phyloP scores from a whole-genome alignment of 2,329 filamentous ascomycete genomes.

The Claviceps maximensis region DNA sequence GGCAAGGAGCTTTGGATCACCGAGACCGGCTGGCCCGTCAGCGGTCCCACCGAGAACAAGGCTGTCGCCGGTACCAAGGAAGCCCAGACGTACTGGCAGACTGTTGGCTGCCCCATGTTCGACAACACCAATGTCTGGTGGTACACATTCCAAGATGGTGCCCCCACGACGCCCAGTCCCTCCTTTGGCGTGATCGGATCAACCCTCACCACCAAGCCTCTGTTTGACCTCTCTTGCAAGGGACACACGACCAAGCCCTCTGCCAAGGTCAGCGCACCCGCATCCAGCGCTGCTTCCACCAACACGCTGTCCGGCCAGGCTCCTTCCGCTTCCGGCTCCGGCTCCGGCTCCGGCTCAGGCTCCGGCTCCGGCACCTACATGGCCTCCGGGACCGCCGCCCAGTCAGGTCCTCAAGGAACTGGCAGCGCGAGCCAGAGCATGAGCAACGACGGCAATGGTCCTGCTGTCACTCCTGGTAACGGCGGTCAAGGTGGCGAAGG shows the following conservation, averaged over 20 bases:
- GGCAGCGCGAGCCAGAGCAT: no score
- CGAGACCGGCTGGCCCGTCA: constrained; percentile 78
- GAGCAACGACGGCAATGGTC: no score
- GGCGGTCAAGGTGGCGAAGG: no score
- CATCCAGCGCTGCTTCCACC: no score
- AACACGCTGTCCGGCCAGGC: no score
- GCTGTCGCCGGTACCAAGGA: constrained; percentile 53
- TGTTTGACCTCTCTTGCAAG: constrained; percentile 51
- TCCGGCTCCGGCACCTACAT: no score
- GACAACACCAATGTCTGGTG: constrained; percentile 57
- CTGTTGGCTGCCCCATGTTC: constrained; percentile 61
- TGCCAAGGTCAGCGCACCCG: no score
- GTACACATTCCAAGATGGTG: constrained; percentile 61
- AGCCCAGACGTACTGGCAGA: constrained; percentile 68
- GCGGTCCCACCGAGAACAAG: constrained; percentile 46
- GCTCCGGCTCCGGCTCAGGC: neutral
- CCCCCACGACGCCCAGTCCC: constrained; percentile 45
- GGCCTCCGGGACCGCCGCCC: no score
- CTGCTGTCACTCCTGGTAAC: no score
- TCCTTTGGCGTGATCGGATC: constrained; percentile 58
- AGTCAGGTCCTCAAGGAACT: no score
- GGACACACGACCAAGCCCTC: constrained; percentile 8
- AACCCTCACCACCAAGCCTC: constrained; percentile 36
- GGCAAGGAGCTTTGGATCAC: constrained; percentile 74
- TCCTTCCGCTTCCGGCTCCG: neutral